Conservation (phyloP, 805 yeast species). For the Metschnikowia continentalis region DNA sequence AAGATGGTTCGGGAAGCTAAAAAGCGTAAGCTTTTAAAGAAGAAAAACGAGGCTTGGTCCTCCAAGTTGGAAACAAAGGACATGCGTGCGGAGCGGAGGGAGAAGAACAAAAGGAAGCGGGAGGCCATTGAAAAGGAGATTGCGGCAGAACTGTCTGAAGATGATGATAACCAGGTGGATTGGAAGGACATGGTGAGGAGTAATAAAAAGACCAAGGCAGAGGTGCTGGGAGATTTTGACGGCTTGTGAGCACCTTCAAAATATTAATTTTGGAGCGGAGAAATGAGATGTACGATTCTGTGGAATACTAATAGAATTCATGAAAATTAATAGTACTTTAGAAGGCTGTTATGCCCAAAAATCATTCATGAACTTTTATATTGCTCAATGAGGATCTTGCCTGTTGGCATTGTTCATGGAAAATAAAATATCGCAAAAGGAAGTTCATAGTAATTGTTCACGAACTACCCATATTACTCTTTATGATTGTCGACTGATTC, state of each 20-base stretch:
- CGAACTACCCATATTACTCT: no score
- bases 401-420: no score
- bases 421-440: no score
- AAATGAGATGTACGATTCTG: background rate
- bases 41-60: conserved; percentile 76
- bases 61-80: conserved; percentile 62
- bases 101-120: conserved; percentile 60
- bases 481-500: no score
- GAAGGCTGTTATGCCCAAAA: no score
- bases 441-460: no score
- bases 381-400: no score
- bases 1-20: conserved; percentile 37
- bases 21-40: conserved; percentile 40
- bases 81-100: conserved; percentile 56
- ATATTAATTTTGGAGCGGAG: background rate
- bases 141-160: conserved; percentile 41
- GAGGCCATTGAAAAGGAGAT: conserved; percentile 61
- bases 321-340: no score
- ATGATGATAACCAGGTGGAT: conserved; percentile 46
- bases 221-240: conserved; percentile 59
- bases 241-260: conserved; percentile 26
- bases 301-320: no score
- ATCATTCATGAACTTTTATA: no score
- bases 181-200: conserved; percentile 82
- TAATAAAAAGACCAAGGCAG: conserved; percentile 47